Evolutionary conservation across 345 rosid genomes (phyloP).

Genomic region (Erucastrum elatum): DNA sequence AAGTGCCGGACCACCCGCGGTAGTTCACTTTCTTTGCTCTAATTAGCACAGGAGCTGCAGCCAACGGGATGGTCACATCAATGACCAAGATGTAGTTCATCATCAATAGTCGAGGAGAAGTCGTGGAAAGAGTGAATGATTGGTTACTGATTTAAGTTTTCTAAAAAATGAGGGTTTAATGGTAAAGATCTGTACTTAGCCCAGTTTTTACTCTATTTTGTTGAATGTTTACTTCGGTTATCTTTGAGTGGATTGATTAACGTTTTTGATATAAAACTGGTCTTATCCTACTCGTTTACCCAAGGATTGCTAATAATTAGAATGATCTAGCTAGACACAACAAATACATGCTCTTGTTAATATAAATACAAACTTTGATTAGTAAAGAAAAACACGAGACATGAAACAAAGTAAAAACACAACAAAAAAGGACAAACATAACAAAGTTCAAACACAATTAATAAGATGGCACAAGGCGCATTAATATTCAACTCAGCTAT

Average conservation of each 20-base stretch:
- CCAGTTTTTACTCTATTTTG: constrained; percentile 27
- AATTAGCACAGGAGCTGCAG: not conserved
- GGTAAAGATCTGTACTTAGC: not conserved
- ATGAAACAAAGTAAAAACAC: not conserved
- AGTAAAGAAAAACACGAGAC: constrained; percentile 5
- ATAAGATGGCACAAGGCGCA: not conserved
- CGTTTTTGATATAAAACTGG: not conserved
- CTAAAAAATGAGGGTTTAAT: not conserved
- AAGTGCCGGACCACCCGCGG: not conserved
- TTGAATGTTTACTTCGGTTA: constrained; percentile 6
- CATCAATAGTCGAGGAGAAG: not conserved
- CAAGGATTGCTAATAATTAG: constrained; percentile 14
- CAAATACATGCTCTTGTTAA: not conserved
- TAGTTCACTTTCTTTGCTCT: constrained; percentile 4
- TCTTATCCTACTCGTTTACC: constrained; percentile 10
- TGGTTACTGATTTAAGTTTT: not conserved
- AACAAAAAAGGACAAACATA: not conserved
- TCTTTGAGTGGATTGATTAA: not conserved
- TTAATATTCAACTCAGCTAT: not conserved
- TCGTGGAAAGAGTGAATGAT: not conserved
- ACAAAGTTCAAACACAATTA: constrained; percentile 6
- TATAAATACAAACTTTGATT: not conserved
- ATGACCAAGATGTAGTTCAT: constrained; percentile 11
- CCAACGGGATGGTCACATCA: not conserved
- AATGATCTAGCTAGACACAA: not conserved